Base-by-base conservation (phyloP, 495 filamentous ascomycete genomes). In the Chlorociboria aeruginascens region DNA sequence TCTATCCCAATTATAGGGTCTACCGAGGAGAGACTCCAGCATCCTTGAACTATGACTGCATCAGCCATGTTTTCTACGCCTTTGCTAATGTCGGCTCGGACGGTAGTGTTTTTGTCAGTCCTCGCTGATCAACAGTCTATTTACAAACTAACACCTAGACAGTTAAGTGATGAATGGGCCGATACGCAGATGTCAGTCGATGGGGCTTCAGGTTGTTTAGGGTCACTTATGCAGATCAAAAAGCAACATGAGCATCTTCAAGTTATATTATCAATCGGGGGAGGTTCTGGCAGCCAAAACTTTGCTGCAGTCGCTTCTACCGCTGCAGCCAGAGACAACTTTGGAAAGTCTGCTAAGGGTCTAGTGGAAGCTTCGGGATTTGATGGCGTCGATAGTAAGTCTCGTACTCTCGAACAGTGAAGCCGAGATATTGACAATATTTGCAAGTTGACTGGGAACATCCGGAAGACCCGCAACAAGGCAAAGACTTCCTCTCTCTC, bases 401-500 rank as follows among this genome's bases (percentile, higher is more conserved):
- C 38, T 39, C 33, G 28, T 32, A 34, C 20, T n/a, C 33, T 43
- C n/a, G 39, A 48, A 13, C 34, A 34, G 44, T 40, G 40, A 35
- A 6, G 32, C 40, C 6, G 3, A 11, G 14, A 1, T 29, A 28
- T 45, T 56, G 37, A 53, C 8, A 14, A n/a, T 4, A 10, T 2
- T 32, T n/a, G 16, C 39, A 53, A 93, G 89, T 95, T 56, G 89
- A 90, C 57, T 95, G 89, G 89, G 86, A 94, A 59, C 85, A 93
- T 56, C 89, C 88, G 1, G 72, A 75, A 38, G 71, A 85, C 55
- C 54, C 69, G 2, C 66, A 75, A 35, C 77, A 94, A 60, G 87
- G 88, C 17, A 65, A 66, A 38, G 76, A 88, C 62, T 93, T 88
- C 61, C 63, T 92, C 42, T 68, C 73, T 29, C 70, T 95, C 11